Percentiles rank a stretch among this genome's conserved stretches.
Conservation (phyloP, 371 early-diverging fungal species). For the Mucor lusitanicus region DNA sequence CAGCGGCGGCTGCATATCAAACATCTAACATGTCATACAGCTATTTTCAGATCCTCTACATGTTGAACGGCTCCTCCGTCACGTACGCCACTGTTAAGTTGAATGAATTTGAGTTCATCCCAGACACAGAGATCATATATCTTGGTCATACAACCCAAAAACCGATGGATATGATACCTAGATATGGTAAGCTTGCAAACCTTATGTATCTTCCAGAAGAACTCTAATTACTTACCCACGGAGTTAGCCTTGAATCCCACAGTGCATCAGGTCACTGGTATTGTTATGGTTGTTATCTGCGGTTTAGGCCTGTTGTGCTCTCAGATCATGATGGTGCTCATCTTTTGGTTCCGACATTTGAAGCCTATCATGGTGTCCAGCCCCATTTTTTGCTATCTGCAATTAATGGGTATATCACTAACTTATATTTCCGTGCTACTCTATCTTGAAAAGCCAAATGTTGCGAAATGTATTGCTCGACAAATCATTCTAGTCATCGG, state of each 20-base stretch:
- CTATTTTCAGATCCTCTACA: constrained; percentile 19
- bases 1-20: neutral
- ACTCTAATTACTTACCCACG: neutral
- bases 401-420: constrained; percentile 34
- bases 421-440: constrained; percentile 21
- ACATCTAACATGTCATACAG: constrained; percentile 5
- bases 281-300: constrained; percentile 21
- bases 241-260: constrained; percentile 36
- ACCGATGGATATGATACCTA: neutral
- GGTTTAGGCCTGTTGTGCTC: constrained; percentile 23
- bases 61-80: constrained; percentile 8
- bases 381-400: constrained; percentile 42
- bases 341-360: constrained; percentile 24
- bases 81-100: constrained; percentile 27
- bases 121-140: constrained; percentile 25
- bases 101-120: constrained; percentile 17
- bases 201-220: neutral
- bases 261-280: constrained; percentile 9
- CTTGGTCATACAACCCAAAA: constrained; percentile 25
- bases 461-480: constrained; percentile 30
- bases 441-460: constrained; percentile 24
- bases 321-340: constrained; percentile 24
- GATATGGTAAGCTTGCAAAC: constrained; percentile 10
- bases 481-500: constrained; percentile 25
- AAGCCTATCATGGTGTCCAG: constrained; percentile 42